Evolutionary conservation across 176 grass and related monocot species (phyloP), one percentile per base, ranked within the genome.

Genomic region (Ampelocalamus luodianensis): DNA sequence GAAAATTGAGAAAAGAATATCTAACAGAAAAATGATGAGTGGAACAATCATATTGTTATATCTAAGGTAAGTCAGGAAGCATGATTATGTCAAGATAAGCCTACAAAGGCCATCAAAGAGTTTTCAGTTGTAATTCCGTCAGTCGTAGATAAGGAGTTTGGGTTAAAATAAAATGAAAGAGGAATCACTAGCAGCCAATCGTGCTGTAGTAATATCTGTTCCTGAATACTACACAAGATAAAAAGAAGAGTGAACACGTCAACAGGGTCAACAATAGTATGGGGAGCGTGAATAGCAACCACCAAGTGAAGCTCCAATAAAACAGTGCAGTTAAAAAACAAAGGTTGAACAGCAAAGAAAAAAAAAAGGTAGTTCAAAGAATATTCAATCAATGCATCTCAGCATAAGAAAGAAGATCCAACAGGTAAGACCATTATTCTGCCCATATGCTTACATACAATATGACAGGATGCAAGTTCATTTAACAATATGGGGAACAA

Each of bases 21-120:
- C 72, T 62, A 38, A 37, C 39, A 26, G 3, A 24, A 78, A 78
- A 38, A 26, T 46, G 27, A 44, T 67, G 49, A 50, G 63, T 45
- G 10, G 43, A 67, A 20, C 10, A 82, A 75, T 65, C 24, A 64
- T 66, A 46, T 58, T 82, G 22, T 5, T 65, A 70, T 40, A 40
- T 67, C 51, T 53, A 68, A 68, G 46, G 53, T 40, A 80, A 23
- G 27, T 5, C 29, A 48, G 64, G 37, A 55, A 80, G 12, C 27
- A 37, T 6, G 18, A 36, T 63, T 78, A 12, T 80, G 26, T 51
- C 44, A 51, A 67, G 17, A 79, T 63, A 44, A 79, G 23, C 61
- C 76, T 45, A 44, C 1, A n/a, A 77, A 77, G 23, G 54, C 5
- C 7, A 3, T 16, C 10, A 3, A 42, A 15, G 37, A 22, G 43